These are phyloP conservation scores for Psidium friedrichsthalianum DNA, from an alignment of 345 rosid species.

Conservation along the genomic window DNA sequence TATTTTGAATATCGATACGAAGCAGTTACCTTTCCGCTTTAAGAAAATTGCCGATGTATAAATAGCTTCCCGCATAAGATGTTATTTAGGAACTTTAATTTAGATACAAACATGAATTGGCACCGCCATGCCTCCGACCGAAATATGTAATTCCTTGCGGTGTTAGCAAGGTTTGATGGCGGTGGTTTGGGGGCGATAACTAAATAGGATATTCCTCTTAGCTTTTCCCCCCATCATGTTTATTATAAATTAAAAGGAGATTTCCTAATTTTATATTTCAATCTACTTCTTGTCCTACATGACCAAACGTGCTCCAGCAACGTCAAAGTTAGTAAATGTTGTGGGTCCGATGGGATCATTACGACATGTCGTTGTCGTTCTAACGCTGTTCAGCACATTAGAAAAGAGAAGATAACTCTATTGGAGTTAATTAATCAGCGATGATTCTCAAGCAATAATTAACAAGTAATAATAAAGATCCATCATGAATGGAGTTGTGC, in stretches of 20 bases:
- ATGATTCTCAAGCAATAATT: background rate
- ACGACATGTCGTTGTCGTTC: background rate
- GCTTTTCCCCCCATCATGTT: background rate
- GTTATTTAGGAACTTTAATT: background rate
- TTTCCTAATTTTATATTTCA: background rate
- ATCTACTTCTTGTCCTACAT: background rate
- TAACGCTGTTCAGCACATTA: background rate
- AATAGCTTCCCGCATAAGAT: background rate
- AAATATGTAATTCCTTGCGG: background rate
- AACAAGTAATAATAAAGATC: background rate
- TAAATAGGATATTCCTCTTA: background rate
- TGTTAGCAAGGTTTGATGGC: background rate
- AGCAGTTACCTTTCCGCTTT: background rate
- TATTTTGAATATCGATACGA: fast-evolving
- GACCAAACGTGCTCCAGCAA: background rate
- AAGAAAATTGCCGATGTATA: background rate
- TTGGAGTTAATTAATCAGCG: background rate
- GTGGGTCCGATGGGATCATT: background rate
- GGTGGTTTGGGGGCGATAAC: background rate
- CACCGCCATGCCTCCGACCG: background rate
- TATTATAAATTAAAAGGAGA: background rate
- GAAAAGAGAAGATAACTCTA: background rate
- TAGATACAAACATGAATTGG: background rate
- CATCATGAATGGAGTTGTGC: background rate
- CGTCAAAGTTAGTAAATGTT: background rate